Evolutionary conservation across 2,329 filamentous ascomycete genomes (phyloP), one percentile per base, ranked within the genome.

Genomic region (Fusarium brachygibbosum): DNA sequence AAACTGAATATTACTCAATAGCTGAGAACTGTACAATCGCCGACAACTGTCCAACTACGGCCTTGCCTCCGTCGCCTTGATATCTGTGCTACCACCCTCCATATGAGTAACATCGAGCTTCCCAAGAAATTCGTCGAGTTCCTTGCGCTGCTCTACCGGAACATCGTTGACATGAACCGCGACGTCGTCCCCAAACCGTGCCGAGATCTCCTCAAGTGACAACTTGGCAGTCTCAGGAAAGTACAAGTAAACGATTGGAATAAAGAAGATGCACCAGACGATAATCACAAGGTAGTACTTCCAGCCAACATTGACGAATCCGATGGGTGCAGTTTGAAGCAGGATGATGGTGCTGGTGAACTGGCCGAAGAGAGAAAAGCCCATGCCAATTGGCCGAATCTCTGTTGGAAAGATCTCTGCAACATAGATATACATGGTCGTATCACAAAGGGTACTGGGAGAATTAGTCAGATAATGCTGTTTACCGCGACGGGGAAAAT

Each of bases 311-410:
- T 79, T 75, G 17, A 77, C 77, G 64, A 84, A 81, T 1, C 80
- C 72, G 23, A 71, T 70, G 0, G 72, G 71, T 0, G 71, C 72
- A 1, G 82, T 84, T 65, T 86, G 81, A 5, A 85, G 76, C 0
- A 85, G 76, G 31, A 86, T 82, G 4, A 86, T 75, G 1, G 82
- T 85, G 4, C 49, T 62, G 0, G 81, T 79, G 69, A 84, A 84
- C 58, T 84, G 82, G 19, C 83, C 84, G 49, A 85, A 84, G 5
- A 86, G 68, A 0, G 81, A 83, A 69, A 85, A 83, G 0, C 82
- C 83, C 80, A 85, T 84, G 12, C 83, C 84, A 35, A 84, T 85
- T 3, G 83, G 79, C 1, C 84, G 80, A 45, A 85, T 83, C 52
- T 85, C 81, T 0, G 82, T 85, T 2, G 82, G 78, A 53, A 79